Evolutionary conservation across 345 rosid genomes (phyloP).

Genomic region (Salix suchowensis): DNA sequence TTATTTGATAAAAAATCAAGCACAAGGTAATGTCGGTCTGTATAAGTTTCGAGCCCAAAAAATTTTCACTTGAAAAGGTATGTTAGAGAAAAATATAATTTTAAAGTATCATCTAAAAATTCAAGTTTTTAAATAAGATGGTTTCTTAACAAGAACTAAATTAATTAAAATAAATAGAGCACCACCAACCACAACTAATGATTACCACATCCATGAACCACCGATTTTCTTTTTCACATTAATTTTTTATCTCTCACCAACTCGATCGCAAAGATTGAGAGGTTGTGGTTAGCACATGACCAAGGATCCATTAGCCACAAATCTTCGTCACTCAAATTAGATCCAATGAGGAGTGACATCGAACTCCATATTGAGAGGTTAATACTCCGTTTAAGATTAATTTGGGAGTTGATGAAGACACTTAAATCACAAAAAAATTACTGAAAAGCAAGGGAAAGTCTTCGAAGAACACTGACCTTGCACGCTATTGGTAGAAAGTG

Average conservation of each 20-base stretch:
- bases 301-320: neutral
- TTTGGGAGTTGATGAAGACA: neutral
- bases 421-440: too few relatives aligned
- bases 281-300: neutral
- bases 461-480: neutral
- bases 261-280: neutral
- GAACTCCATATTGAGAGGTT: constrained; percentile 26
- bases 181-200: neutral
- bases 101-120: too few relatives aligned
- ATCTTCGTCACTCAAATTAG: neutral
- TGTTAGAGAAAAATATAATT: too few relatives aligned
- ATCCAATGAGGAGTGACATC: constrained; percentile 14
- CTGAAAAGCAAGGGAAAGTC: neutral
- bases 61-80: too few relatives aligned
- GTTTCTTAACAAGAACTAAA: too few relatives aligned
- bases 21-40: too few relatives aligned
- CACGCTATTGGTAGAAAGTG: neutral
- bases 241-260: neutral
- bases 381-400: neutral
- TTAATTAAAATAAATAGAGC: neutral
- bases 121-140: rapidly evolving
- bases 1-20: too few relatives aligned
- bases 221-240: neutral
- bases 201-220: neutral
- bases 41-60: too few relatives aligned